Evolutionary conservation across 2,329 filamentous ascomycete genomes (phyloP), one percentile per base, ranked within the genome.

Genomic region (Mollisiaceae sp.): DNA sequence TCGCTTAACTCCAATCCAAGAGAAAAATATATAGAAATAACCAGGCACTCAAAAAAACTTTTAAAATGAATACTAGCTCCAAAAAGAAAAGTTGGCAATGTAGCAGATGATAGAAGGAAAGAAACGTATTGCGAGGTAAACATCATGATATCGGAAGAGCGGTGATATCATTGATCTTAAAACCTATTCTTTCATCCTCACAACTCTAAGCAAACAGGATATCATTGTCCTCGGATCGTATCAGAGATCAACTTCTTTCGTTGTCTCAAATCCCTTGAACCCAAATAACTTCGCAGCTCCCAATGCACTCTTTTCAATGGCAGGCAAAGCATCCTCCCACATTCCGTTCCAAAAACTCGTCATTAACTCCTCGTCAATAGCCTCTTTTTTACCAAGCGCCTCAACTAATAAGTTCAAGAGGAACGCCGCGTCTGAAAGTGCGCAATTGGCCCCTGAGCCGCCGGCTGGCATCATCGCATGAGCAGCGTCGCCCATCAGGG

Each of bases 391-490:
- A 14, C 50, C 47, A 8, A 43, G 38, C 38, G 62, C 41, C 20
- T 62, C 62, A 14, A 56, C 43, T 61, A 67, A 55, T 18, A 58
- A 36, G 12, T 58, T 58, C 60, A 52, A 14, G 54, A 61, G n/a
- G 27, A 61, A 20, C 12, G 59, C 62, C 20, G 65, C 68, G 54
- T 73, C 71, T 20, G 47, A 43, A 14, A 73, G 55, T 5, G 72
- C 72, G n/a, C 63, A 64, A n/a, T 65, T 67, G 5, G 71, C 72
- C 3, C 71, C 72, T 0, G 63, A 61, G 4, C 69, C 72, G 1
- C 66, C 72, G 15, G 64, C 41, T 1, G 71, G 72, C 20, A 65
- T 50, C 67, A 70, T 69, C 4, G 59, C 69, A 58, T 69, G 67
- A 24, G 65, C 54, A 4, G 65, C 63, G 59, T 70, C 69, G 18